These are phyloP conservation scores for Annona cherimola DNA, from an alignment of 164 flowering plant species.

Conservation along the genomic window DNA sequence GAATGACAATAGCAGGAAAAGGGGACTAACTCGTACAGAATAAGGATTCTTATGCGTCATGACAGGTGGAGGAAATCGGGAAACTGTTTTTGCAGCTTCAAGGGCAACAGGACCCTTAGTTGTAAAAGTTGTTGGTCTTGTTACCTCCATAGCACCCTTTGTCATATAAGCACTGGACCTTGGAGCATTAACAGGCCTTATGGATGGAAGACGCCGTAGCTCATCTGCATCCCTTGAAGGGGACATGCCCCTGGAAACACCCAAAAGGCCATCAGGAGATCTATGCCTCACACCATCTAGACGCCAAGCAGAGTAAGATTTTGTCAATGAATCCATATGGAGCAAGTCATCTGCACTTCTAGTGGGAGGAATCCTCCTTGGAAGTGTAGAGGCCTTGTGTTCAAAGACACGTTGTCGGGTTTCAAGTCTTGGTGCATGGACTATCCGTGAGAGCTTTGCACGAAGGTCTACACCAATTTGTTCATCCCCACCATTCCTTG, in stretches of 20 bases:
- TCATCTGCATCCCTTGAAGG: constrained; percentile 39
- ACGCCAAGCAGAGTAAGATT: constrained; percentile 51
- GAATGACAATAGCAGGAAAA: background rate
- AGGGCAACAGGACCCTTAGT: constrained; percentile 32
- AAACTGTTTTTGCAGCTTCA: constrained; percentile 35
- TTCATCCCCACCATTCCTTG: constrained; percentile 20
- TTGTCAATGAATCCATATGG: constrained; percentile 33
- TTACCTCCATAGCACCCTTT: constrained; percentile 32
- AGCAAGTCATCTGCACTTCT: constrained; percentile 45
- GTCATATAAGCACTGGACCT: constrained; percentile 33
- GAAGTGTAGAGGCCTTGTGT: constrained; percentile 22
- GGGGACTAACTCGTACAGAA: constrained; percentile 22
- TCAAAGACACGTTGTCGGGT: constrained; percentile 26
- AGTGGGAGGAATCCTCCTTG: constrained; percentile 33
- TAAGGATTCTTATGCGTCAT: constrained; percentile 36
- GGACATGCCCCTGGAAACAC: constrained; percentile 43
- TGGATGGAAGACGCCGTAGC: constrained; percentile 29
- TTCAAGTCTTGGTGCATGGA: constrained; percentile 26
- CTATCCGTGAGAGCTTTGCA: constrained; percentile 49
- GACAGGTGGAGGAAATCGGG: constrained; percentile 30
- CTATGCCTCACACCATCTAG: constrained; percentile 51
- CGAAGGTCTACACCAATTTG: constrained; percentile 46
- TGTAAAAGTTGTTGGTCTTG: constrained; percentile 36
- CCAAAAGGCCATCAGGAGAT: constrained; percentile 51
- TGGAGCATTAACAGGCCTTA: constrained; percentile 39